phyloP scores from a whole-genome alignment of 768 basidiomycete genomes.

The Pisolithus marmoratus region DNA sequence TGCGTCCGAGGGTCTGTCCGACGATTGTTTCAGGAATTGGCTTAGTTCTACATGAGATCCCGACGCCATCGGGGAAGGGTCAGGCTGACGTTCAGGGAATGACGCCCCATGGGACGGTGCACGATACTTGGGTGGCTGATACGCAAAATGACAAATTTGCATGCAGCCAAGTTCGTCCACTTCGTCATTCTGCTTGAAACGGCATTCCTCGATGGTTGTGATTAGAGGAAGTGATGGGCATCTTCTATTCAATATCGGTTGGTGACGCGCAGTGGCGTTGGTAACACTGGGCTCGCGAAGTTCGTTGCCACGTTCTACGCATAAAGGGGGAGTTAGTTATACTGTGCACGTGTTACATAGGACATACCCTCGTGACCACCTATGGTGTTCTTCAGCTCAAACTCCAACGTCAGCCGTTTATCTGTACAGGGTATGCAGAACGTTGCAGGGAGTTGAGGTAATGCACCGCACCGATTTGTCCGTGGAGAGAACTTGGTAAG shows the following conservation, averaged over 20 bases:
- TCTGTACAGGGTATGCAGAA: no score
- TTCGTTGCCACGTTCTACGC: no score
- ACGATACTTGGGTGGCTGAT: slow-evolving; percentile 6
- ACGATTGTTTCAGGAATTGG: slow-evolving; percentile 14
- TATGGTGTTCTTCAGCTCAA: no score
- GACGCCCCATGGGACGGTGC: background rate
- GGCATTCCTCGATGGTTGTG: slow-evolving; percentile 7
- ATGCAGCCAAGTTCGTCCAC: slow-evolving; percentile 20
- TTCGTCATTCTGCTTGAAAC: slow-evolving; percentile 13
- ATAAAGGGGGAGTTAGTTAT: no score
- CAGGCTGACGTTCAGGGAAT: background rate
- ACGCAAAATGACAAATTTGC: slow-evolving; percentile 39
- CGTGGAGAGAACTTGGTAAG: background rate
- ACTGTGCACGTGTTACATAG: no score
- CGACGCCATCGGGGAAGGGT: background rate
- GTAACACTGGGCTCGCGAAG: background rate
- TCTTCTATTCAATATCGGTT: background rate
- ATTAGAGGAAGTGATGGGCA: slow-evolving; percentile 9
- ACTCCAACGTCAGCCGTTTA: no score
- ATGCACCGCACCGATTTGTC: no score
- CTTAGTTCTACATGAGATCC: slow-evolving; percentile 2
- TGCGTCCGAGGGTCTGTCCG: slow-evolving; percentile 37
- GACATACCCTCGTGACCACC: no score
- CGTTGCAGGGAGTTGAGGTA: no score
- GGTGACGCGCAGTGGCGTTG: background rate